Evolutionary conservation across 2,329 filamentous ascomycete genomes (phyloP).

Genomic region (Fusarium decemcellulare): DNA sequence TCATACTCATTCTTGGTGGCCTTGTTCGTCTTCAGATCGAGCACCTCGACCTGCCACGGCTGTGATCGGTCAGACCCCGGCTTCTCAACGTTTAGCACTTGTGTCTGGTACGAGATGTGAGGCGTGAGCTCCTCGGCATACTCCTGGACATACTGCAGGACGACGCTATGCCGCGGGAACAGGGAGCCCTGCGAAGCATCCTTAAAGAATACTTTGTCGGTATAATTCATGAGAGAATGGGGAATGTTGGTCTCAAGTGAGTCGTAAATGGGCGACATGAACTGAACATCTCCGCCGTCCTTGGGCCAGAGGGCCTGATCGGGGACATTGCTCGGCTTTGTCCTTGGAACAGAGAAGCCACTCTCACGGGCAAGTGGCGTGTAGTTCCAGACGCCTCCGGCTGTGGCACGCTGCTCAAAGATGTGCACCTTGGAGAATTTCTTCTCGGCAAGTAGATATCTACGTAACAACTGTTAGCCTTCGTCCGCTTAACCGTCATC

Average conservation of each 20-base stretch:
- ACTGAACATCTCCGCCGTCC: conserved; percentile 57
- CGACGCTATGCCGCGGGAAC: conserved; percentile 75
- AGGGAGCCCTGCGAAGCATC: conserved; percentile 65
- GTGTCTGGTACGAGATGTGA: conserved; percentile 72
- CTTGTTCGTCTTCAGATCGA: conserved; percentile 48
- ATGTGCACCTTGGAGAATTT: conserved; percentile 75
- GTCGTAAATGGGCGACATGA: conserved; percentile 81
- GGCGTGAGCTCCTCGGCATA: conserved; percentile 73
- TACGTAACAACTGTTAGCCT: conserved; percentile 48
- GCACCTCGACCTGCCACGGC: conserved; percentile 61
- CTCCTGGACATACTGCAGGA: conserved; percentile 75
- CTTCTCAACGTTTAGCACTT: conserved; percentile 65
- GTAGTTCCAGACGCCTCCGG: conserved; percentile 83
- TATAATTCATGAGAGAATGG: conserved; percentile 78
- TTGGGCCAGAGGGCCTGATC: conserved; percentile 60
- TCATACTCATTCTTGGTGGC: conserved; percentile 62
- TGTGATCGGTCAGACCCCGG: conserved; percentile 7
- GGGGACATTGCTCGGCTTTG: conserved; percentile 47
- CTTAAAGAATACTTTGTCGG: conserved; percentile 70
- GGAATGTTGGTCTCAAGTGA: conserved; percentile 83
- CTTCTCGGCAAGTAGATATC: conserved; percentile 76
- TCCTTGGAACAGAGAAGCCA: conserved; percentile 49
- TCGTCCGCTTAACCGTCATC: neutral
- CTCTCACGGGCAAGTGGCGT: conserved; percentile 51
- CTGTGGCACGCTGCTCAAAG: conserved; percentile 76